A percentile compares a stretch with the other conserved stretches of the same genome.
These are phyloP conservation scores for Starmerella floricola DNA, from an alignment of 805 yeast genomes.

Conservation along the genomic window DNA sequence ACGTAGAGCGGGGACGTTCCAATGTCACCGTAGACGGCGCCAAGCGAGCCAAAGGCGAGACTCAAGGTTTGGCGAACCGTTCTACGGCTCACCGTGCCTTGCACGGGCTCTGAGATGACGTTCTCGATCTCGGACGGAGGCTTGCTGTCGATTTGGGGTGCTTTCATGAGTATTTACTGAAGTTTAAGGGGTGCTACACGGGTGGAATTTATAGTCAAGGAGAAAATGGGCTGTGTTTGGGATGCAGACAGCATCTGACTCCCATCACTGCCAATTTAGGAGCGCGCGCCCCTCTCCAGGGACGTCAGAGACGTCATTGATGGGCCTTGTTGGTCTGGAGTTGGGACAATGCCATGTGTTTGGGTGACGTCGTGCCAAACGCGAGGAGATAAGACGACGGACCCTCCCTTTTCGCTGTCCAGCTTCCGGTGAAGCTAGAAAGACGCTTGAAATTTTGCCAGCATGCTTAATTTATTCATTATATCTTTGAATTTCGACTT, in stretches of 20 bases:
- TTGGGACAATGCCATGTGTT: not conserved
- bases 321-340: not conserved
- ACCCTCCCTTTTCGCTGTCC: not conserved
- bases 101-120: not conserved
- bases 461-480: not conserved
- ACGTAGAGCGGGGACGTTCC: constrained; percentile 50
- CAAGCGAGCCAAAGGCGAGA: constrained; percentile 38
- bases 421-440: not conserved
- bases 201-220: not conserved
- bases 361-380: not conserved
- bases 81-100: not conserved
- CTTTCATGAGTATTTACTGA: not conserved
- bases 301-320: too few relatives aligned
- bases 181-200: not conserved
- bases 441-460: not conserved
- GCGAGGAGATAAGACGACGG: not conserved
- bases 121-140: not conserved
- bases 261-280: too few relatives aligned
- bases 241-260: too few relatives aligned
- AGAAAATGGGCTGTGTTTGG: not conserved
- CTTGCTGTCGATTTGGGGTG: not conserved
- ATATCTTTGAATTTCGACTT: not conserved
- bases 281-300: too few relatives aligned
- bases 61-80: not conserved
- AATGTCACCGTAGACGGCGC: constrained; percentile 54